phyloP scores from a whole-genome alignment of 345 rosid genomes.

The Clausena lansium region DNA sequence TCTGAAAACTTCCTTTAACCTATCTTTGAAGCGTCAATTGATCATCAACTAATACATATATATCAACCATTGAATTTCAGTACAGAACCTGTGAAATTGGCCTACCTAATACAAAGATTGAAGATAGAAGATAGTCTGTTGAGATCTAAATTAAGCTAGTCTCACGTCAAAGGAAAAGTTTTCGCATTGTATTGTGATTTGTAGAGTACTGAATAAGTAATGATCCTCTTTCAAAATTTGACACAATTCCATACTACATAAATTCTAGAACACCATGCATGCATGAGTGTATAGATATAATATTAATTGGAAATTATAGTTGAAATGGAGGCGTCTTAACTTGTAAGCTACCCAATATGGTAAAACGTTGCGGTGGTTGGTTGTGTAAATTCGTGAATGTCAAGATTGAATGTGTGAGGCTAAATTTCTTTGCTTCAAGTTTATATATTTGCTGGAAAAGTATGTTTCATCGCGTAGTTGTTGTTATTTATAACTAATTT shows the following conservation, averaged over 20 bases:
- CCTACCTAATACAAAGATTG: background rate
- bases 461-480: background rate
- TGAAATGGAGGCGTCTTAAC: background rate
- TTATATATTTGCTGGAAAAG: background rate
- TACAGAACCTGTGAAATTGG: background rate
- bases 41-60: background rate
- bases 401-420: background rate
- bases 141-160: background rate
- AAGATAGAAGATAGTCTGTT: background rate
- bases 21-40: background rate
- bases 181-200: background rate
- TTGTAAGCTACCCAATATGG: background rate
- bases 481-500: background rate
- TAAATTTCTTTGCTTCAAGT: background rate
- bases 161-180: background rate
- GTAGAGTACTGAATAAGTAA: background rate
- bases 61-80: background rate
- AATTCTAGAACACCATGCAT: too few species aligned
- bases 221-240: too few species aligned
- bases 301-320: too few species aligned
- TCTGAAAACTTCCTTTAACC: background rate
- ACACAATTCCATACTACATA: too few species aligned
- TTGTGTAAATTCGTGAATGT: background rate
- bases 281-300: too few species aligned
- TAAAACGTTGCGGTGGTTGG: conserved; percentile 10